A percentile compares a stretch with the other conserved stretches of the same genome.
These are phyloP conservation scores for Lyophyllum decastes DNA, from an alignment of 768 basidiomycete genomes.

Conservation along the genomic window DNA sequence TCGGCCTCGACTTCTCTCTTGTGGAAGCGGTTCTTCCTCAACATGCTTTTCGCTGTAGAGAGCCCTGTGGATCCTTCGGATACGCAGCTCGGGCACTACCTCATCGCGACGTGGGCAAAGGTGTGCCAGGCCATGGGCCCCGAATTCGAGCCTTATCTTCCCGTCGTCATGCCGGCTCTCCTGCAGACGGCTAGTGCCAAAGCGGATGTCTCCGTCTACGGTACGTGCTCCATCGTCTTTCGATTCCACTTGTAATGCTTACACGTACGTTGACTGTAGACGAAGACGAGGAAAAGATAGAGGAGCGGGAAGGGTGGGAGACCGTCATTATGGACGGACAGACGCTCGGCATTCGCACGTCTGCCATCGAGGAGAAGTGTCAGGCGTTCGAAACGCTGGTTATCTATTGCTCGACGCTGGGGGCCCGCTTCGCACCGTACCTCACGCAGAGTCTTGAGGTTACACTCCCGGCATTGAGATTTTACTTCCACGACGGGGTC, in stretches of 20 bases:
- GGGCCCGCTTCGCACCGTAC: conserved; percentile 69
- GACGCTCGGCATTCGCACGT: conserved; percentile 75
- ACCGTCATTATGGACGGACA: conserved; percentile 78
- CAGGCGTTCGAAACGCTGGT: conserved; percentile 88
- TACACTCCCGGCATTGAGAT: conserved; percentile 67
- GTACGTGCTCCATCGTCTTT: conserved; percentile 34
- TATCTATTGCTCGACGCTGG: conserved; percentile 74
- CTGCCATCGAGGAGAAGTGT: conserved; percentile 83
- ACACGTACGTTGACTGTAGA: conserved; percentile 27
- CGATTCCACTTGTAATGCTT: not conserved
- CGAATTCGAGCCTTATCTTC: conserved; percentile 87
- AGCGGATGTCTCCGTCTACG: conserved; percentile 74
- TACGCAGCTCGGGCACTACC: conserved; percentile 69
- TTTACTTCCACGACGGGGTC: conserved; percentile 86
- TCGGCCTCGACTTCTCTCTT: conserved; percentile 43
- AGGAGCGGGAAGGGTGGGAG: conserved; percentile 77
- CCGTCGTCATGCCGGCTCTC: conserved; percentile 80
- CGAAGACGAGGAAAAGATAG: conserved; percentile 54
- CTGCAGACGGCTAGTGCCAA: conserved; percentile 78
- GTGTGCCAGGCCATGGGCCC: conserved; percentile 82
- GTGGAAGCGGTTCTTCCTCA: conserved; percentile 32
- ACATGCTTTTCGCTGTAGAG: conserved; percentile 39
- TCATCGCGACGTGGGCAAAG: conserved; percentile 88
- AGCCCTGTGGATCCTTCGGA: conserved; percentile 70
- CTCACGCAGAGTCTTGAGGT: conserved; percentile 71